These are phyloP conservation scores for Phaeotremella fagi DNA, from an alignment of 768 basidiomycete genomes.

Conservation along the genomic window DNA sequence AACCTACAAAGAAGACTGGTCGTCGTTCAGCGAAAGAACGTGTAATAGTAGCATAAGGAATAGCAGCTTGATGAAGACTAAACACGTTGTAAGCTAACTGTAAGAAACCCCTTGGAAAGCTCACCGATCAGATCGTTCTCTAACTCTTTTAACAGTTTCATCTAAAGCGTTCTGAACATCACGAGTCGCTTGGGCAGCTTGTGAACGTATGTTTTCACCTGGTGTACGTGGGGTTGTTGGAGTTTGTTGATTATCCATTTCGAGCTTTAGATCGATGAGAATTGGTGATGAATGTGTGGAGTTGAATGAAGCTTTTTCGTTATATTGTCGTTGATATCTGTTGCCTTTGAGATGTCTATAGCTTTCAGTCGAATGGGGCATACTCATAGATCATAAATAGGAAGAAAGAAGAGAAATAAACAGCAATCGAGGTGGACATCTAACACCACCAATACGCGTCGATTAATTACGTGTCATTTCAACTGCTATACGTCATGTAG, in stretches of 20 bases:
- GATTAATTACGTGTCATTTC: background rate
- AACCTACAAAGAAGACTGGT: conserved; percentile 38
- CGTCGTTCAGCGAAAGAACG: conserved; percentile 30
- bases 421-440: no score
- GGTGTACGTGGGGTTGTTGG: background rate
- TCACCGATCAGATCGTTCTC: conserved; percentile 32
- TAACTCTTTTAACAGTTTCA: conserved; percentile 27
- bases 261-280: conserved; percentile 16
- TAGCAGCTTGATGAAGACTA: conserved; percentile 31
- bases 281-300: background rate
- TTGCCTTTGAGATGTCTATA: no score
- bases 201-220: background rate
- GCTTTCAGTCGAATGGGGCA: background rate
- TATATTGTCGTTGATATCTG: no score
- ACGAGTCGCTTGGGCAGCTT: background rate
- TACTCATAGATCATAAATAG: background rate
- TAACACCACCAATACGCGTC: no score
- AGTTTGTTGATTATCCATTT: background rate
- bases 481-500: no score
- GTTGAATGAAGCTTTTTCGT: no score
- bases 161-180: conserved; percentile 29
- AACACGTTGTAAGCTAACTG: no score
- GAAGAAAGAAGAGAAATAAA: no score
- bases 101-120: background rate
- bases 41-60: conserved; percentile 33